phyloP scores from a whole-genome alignment of 371 early-diverging fungal species.

The Entomophthora muscae region DNA sequence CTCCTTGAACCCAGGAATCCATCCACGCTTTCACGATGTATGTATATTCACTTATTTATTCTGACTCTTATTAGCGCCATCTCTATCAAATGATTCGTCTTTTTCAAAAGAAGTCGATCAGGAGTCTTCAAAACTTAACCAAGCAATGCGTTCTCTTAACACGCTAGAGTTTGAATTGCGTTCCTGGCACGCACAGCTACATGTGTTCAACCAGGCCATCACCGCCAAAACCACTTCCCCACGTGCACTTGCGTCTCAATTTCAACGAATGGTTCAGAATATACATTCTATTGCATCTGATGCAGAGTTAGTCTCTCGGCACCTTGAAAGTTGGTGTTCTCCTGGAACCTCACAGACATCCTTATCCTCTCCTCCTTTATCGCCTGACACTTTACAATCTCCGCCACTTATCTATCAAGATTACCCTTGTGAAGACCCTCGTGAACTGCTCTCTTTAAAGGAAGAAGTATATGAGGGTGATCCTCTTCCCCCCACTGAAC shows the following conservation, averaged over 20 bases:
- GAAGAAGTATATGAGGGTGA: neutral
- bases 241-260: neutral
- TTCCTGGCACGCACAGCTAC: neutral
- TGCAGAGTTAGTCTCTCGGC: neutral
- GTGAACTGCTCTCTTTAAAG: neutral
- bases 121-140: neutral
- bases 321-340: neutral
- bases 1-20: neutral
- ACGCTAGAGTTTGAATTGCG: constrained; percentile 1
- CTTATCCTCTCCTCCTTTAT: neutral
- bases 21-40: neutral
- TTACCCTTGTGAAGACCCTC: neutral
- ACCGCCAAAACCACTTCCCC: neutral
- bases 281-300: neutral
- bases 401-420: neutral
- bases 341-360: neutral
- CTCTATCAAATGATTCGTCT: neutral
- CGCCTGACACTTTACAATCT: neutral
- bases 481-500: neutral
- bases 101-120: neutral
- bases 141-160: neutral
- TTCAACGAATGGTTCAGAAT: neutral
- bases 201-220: neutral
- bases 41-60: neutral
- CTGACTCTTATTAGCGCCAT: neutral